phyloP scores from a whole-genome alignment of 169 alveolate genomes.

The Eimeria praecox region DNA sequence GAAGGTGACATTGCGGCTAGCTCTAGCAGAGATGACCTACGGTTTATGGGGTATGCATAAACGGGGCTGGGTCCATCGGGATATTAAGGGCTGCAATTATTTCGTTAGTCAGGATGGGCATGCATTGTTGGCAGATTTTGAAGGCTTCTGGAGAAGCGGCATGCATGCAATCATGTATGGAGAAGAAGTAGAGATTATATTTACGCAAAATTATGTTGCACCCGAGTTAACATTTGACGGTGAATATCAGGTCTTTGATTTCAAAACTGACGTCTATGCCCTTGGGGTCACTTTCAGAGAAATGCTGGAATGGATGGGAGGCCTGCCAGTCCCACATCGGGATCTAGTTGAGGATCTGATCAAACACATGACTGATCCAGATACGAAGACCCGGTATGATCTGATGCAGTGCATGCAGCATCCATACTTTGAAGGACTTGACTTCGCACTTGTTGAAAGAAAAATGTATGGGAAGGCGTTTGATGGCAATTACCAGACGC shows the following conservation, averaged over 20 bases:
- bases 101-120: conserved; percentile 79
- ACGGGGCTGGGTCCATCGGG: conserved; percentile 76
- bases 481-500: conserved; percentile 59
- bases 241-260: conserved; percentile 64
- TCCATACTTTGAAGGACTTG: conserved; percentile 56
- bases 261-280: conserved; percentile 59
- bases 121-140: conserved; percentile 77
- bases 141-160: conserved; percentile 75
- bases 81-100: conserved; percentile 74
- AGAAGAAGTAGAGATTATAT: conserved; percentile 43
- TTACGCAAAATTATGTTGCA: conserved; percentile 64
- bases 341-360: conserved; percentile 22
- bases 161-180: conserved; percentile 65
- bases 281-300: conserved; percentile 67
- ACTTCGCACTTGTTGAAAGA: conserved; percentile 44
- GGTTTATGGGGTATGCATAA: conserved; percentile 69
- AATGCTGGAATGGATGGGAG: conserved; percentile 30
- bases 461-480: conserved; percentile 51
- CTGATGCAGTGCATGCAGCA: conserved; percentile 52
- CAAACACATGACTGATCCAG: conserved; percentile 38
- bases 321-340: conserved; percentile 14
- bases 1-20: conserved; percentile 56
- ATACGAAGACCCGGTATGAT: conserved; percentile 46
- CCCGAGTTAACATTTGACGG: conserved; percentile 66
- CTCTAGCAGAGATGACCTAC: conserved; percentile 75